Conservation (phyloP, 371 early-diverging fungal species). For the Choanephora cucurbitarum region DNA sequence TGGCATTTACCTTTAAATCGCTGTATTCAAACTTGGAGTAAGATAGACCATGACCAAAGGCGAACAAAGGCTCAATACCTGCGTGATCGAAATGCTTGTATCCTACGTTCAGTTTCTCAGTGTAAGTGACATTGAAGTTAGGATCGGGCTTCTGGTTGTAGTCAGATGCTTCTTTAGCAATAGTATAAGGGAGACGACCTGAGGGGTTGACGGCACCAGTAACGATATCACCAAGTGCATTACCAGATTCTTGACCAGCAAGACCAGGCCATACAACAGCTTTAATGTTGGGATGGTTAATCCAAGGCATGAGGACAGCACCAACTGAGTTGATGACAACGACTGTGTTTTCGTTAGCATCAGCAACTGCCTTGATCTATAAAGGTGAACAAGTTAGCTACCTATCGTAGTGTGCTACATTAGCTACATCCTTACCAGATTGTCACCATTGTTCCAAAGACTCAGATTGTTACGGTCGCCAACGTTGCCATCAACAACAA, state of each 20-base stretch:
- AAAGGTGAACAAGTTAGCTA: background rate
- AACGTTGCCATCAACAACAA: slow-evolving; percentile 44
- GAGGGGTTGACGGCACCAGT: slow-evolving; percentile 68
- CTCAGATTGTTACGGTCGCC: slow-evolving; percentile 62
- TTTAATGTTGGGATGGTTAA: slow-evolving; percentile 54
- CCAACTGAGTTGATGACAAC: slow-evolving; percentile 65
- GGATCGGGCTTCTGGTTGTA: slow-evolving; percentile 34
- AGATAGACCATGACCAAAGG: slow-evolving; percentile 67
- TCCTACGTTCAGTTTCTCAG: slow-evolving; percentile 57
- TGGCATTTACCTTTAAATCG: slow-evolving; percentile 11
- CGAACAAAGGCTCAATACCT: slow-evolving; percentile 52
- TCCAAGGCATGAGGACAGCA: slow-evolving; percentile 60
- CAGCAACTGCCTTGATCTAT: slow-evolving; percentile 58
- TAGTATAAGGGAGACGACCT: slow-evolving; percentile 63
- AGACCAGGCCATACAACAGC: slow-evolving; percentile 57
- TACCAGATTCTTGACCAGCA: slow-evolving; percentile 66
- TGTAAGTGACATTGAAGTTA: slow-evolving; percentile 27
- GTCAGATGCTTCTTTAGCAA: slow-evolving; percentile 39
- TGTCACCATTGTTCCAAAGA: slow-evolving; percentile 62
- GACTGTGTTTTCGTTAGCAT: slow-evolving; percentile 52
- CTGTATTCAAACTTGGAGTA: slow-evolving; percentile 62
- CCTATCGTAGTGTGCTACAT: background rate
- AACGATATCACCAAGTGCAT: slow-evolving; percentile 60
- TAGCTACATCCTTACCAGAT: slow-evolving; percentile 33
- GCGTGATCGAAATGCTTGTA: slow-evolving; percentile 57